phyloP scores from a whole-genome alignment of 179 eudicot species.

The Silene coronaria region DNA sequence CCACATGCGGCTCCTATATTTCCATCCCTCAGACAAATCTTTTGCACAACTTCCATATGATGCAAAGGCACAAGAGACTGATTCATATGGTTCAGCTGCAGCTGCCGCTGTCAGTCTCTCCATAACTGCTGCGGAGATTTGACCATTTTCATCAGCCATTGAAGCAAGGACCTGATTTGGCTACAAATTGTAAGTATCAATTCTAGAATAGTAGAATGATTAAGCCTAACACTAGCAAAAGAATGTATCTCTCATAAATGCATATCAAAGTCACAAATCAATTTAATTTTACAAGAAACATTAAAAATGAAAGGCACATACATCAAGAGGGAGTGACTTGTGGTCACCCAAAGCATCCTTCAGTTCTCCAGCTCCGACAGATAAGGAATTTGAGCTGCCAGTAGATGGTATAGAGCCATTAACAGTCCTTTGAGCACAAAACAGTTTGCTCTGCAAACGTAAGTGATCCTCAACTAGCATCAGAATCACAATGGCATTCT shows the following conservation, averaged over 20 bases:
- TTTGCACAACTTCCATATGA: conserved; percentile 85
- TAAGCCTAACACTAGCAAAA: background rate
- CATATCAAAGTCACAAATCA: conserved; percentile 2
- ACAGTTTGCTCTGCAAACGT: conserved; percentile 78
- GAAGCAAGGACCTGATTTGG: conserved; percentile 66
- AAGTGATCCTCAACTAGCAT: conserved; percentile 99
- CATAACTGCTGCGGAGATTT: conserved; percentile 70
- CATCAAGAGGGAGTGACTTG: conserved; percentile 74
- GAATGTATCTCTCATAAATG: background rate
- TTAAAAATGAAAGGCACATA: conserved; percentile 34
- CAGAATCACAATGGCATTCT: conserved; percentile 93
- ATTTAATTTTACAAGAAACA: background rate
- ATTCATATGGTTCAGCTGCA: conserved; percentile 95
- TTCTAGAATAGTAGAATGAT: conserved; percentile 5
- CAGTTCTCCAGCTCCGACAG: conserved; percentile 38
- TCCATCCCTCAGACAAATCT: conserved; percentile 95
- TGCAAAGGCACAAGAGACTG: conserved; percentile 93
- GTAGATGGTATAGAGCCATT: conserved; percentile 41
- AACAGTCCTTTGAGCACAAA: conserved; percentile 38
- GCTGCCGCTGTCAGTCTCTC: conserved; percentile 96
- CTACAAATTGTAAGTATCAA: conserved; percentile 13
- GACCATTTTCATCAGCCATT: conserved; percentile 86
- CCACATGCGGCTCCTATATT: conserved; percentile 86
- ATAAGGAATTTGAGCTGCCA: conserved; percentile 31
- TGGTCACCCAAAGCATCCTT: conserved; percentile 37